These are phyloP conservation scores for Flaveria robusta DNA, from an alignment of 129 eudicot genomes.

Conservation along the genomic window DNA sequence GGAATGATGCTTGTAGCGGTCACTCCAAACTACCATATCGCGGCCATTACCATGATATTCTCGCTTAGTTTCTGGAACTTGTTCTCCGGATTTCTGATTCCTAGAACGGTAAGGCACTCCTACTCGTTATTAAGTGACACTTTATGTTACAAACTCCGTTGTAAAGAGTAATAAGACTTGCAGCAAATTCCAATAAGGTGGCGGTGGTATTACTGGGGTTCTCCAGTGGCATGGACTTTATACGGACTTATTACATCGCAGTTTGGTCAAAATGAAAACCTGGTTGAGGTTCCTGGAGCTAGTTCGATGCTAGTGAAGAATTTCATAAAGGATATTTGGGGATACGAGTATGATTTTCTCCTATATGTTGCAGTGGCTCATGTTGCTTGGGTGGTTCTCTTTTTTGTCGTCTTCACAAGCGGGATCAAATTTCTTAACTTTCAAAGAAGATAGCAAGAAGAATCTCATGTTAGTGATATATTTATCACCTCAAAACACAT, in stretches of 20 bases:
- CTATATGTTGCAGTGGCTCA: slow-evolving; percentile 49
- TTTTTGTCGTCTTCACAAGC: slow-evolving; percentile 41
- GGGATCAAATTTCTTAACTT: slow-evolving; percentile 61
- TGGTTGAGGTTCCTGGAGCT: slow-evolving; percentile 32
- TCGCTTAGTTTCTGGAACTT: slow-evolving; percentile 67
- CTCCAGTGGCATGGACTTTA: slow-evolving; percentile 56
- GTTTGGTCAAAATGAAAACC: slow-evolving; percentile 32
- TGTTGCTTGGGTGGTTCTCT: slow-evolving; percentile 50
- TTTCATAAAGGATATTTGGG: slow-evolving; percentile 44
- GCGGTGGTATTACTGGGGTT: slow-evolving; percentile 65
- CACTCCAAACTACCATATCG: slow-evolving; percentile 57
- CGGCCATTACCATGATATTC: slow-evolving; percentile 59
- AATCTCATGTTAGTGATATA: not conserved
- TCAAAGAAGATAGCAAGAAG: slow-evolving; percentile 49
- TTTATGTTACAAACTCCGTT: not conserved
- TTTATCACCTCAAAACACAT: too few species aligned
- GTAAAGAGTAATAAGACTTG: slow-evolving; percentile 15
- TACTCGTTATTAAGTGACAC: too few species aligned
- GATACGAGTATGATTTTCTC: slow-evolving; percentile 57
- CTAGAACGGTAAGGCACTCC: slow-evolving; percentile 41
- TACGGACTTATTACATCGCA: slow-evolving; percentile 58
- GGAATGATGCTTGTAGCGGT: slow-evolving; percentile 81
- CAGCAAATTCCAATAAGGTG: slow-evolving; percentile 72
- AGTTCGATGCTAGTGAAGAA: slow-evolving; percentile 34
- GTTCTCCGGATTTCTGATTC: slow-evolving; percentile 66